Evolutionary conservation across 108 stramenopile genomes (phyloP).

Genomic region (Craspedostauros australis): DNA sequence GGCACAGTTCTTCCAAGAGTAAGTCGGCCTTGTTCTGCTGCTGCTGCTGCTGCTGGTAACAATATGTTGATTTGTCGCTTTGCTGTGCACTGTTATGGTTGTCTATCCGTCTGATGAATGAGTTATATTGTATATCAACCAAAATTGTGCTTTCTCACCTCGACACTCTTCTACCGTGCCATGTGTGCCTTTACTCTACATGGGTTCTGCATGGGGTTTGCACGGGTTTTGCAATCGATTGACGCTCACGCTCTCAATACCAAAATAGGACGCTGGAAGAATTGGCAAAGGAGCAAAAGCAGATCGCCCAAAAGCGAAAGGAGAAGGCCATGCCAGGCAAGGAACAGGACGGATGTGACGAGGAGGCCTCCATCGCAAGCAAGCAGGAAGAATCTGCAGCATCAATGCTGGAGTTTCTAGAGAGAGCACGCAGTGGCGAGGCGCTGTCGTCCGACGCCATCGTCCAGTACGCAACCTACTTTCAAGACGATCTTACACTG

Average conservation of each 20-base stretch:
- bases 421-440: slow-evolving; percentile 85
- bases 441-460: slow-evolving; percentile 82
- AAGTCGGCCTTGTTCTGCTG: too few species aligned
- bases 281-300: slow-evolving; percentile 83
- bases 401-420: slow-evolving; percentile 85
- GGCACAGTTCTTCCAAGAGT: slow-evolving; percentile 97
- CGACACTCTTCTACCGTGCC: too few species aligned
- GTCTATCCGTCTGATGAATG: slow-evolving; percentile 4
- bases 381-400: slow-evolving; percentile 64
- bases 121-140: not conserved
- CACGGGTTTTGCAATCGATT: not conserved
- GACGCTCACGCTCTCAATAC: not conserved
- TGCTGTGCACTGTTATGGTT: too few species aligned
- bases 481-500: slow-evolving; percentile 95
- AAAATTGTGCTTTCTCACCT: not conserved
- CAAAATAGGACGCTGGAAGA: slow-evolving; percentile 66
- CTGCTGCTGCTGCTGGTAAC: too few species aligned
- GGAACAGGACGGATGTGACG: slow-evolving; percentile 29
- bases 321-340: too few species aligned
- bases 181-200: not conserved
- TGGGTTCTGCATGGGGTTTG: not conserved
- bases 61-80: too few species aligned
- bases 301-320: slow-evolving; percentile 43
- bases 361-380: slow-evolving; percentile 38
- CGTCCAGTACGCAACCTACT: slow-evolving; percentile 78